Conservation (phyloP, 1,139 yeast genomes). For the Arxiozyma slooffiae region DNA sequence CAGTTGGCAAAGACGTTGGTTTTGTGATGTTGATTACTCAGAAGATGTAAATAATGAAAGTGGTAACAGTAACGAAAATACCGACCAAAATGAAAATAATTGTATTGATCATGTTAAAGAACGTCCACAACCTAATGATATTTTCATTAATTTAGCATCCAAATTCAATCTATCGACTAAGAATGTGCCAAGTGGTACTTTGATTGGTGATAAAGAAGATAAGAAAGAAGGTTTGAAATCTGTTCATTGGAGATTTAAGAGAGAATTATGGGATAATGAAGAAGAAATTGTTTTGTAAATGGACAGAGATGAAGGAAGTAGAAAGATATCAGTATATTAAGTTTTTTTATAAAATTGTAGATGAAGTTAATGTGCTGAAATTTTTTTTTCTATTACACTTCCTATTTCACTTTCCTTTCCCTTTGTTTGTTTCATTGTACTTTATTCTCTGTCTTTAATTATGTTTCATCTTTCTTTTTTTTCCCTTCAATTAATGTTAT, state of each 20-base stretch:
- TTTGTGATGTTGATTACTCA: conserved; percentile 44
- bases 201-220: conserved; percentile 43
- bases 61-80: conserved; percentile 1
- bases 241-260: conserved; percentile 61
- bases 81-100: not conserved
- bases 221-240: conserved; percentile 34
- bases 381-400: too few relatives aligned
- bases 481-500: too few relatives aligned
- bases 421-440: not conserved
- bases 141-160: conserved; percentile 43
- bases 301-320: not conserved
- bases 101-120: not conserved
- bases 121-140: conserved; percentile 31
- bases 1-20: conserved; percentile 76
- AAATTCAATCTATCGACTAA: conserved; percentile 49
- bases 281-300: conserved; percentile 37
- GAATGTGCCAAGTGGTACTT: conserved; percentile 61
- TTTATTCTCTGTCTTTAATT: too few relatives aligned
- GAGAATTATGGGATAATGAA: conserved; percentile 49
- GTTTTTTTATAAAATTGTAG: too few relatives aligned
- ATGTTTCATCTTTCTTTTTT: not conserved
- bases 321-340: not conserved
- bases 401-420: not conserved
- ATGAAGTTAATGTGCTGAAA: not conserved
- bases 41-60: conserved; percentile 14